These are phyloP conservation scores for Neofusicoccum parvum DNA, from an alignment of 2,329 filamentous ascomycete species.

Conservation along the genomic window DNA sequence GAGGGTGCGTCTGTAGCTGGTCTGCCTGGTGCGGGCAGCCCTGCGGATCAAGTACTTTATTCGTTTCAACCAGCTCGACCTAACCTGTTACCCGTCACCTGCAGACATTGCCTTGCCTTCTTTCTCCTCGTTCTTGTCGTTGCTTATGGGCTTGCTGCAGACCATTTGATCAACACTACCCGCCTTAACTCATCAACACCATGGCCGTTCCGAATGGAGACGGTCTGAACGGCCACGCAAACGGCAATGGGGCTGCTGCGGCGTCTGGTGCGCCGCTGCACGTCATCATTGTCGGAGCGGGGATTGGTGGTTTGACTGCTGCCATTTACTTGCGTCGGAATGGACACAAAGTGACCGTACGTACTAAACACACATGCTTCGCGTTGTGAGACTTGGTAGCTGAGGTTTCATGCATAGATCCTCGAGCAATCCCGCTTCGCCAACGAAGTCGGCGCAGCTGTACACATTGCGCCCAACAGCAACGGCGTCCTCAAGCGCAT, in stretches of 20 bases:
- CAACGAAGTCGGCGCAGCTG: constrained; percentile 61
- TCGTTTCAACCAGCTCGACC: not conserved
- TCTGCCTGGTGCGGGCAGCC: not conserved
- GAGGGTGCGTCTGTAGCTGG: not conserved
- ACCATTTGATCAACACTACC: not conserved
- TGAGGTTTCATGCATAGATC: constrained; percentile 39
- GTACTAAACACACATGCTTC: not conserved
- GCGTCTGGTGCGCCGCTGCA: constrained; percentile 23
- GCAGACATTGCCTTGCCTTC: not conserved
- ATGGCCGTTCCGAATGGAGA: not conserved
- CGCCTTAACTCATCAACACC: not conserved
- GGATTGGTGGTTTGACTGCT: constrained; percentile 57
- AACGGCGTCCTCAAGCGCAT: constrained; percentile 58
- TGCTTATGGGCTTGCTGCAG: not conserved
- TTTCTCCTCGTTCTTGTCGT: not conserved
- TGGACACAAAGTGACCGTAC: constrained; percentile 49
- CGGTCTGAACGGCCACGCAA: not conserved
- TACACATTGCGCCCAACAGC: constrained; percentile 64
- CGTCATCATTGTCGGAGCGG: constrained; percentile 45
- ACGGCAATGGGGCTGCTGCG: not conserved
- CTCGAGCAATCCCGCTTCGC: constrained; percentile 60
- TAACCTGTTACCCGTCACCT: not conserved
- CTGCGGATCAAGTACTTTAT: not conserved
- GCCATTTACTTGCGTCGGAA: constrained; percentile 57
- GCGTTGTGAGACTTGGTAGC: too few relatives aligned